Base-by-base conservation (phyloP, 352 stramenopile species). In the Pythium rishiriense region DNA sequence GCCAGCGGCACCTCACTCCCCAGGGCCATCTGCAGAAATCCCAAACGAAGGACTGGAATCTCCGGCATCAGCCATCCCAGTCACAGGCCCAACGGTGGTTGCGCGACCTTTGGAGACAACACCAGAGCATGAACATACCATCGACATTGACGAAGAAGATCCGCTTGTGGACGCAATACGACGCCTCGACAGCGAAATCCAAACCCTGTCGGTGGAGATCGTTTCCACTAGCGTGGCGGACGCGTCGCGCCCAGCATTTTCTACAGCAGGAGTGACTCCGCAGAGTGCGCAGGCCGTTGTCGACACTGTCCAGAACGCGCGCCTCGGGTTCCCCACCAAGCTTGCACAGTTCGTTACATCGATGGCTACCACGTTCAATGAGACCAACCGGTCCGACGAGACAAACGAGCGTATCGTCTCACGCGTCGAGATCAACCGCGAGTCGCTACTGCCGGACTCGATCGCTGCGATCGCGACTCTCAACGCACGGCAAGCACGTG, bases 311-410 rank as follows among this genome's bases (percentile, higher is more conserved):
- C 28, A 55, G 12, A 68, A 57, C 41, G 25, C 51, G 3, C 46
- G 60, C 21, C 50, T 55, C 7, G 35, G 45, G 14, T 72, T 72
- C 19, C 64, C 64, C 2, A 53, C 45, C 31, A 72, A 67, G 33
- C 42, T 68, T 6, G 57, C 53, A 19, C 52, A 68, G 17, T 72
- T 72, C 15, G 37, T 66, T 39, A 63, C 43, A 9, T 48, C 57
- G 3, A 68, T 50, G 35, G 39, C 62, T 1, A 47, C 24, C 25
- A 11, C 49, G 0, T 68, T 68, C 46, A 48, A 58, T 47, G 45
- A 51, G 28, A 48, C 50, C 9, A 46, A 25, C 17, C 41, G 37
- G 6, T 55, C 62, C 3, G 19, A 26, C 2, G 31, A 54, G 31
- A 52, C 24, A 14, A 42, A 45, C 60, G 26, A 61, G 35, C 56